phyloP scores from a whole-genome alignment of 2,329 filamentous ascomycete genomes.

The Beauveria bassiana region DNA sequence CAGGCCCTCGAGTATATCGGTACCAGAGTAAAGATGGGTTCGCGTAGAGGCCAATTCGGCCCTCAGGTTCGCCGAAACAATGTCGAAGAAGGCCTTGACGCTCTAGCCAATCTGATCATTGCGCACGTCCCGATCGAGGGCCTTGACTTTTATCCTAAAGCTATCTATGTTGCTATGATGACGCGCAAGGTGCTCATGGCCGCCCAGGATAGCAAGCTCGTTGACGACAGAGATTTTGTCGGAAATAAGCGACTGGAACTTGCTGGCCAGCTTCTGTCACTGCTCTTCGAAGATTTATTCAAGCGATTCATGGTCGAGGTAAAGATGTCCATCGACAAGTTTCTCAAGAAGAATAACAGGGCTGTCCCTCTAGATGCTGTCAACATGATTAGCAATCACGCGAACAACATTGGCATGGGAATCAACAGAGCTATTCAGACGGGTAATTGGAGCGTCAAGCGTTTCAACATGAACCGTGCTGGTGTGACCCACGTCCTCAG shows the following conservation, averaged over 20 bases:
- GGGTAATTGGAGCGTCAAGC: slow-evolving; percentile 95
- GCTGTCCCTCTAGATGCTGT: slow-evolving; percentile 83
- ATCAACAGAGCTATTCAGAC: slow-evolving; percentile 96
- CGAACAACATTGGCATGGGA: slow-evolving; percentile 80
- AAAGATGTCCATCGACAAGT: slow-evolving; percentile 91
- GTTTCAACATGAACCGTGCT: slow-evolving; percentile 97
- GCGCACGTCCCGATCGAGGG: slow-evolving; percentile 89
- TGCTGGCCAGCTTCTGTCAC: slow-evolving; percentile 85
- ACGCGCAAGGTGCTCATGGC: slow-evolving; percentile 93
- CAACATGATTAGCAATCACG: slow-evolving; percentile 74
- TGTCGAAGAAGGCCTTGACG: slow-evolving; percentile 86
- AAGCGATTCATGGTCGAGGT: slow-evolving; percentile 88
- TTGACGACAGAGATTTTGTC: slow-evolving; percentile 95
- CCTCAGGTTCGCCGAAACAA: slow-evolving; percentile 63
- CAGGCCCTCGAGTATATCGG: slow-evolving; percentile 93
- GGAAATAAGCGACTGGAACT: slow-evolving; percentile 95
- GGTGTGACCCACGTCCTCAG: slow-evolving; percentile 96
- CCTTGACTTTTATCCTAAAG: slow-evolving; percentile 94
- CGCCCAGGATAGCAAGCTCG: slow-evolving; percentile 76
- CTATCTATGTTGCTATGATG: slow-evolving; percentile 95
- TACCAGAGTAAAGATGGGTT: slow-evolving; percentile 77
- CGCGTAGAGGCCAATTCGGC: slow-evolving; percentile 49
- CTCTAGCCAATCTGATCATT: slow-evolving; percentile 84
- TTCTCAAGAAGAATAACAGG: slow-evolving; percentile 86
- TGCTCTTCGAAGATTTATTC: slow-evolving; percentile 96